Evolutionary conservation across 176 grass and related monocot species (phyloP).

Genomic region (Poa pratensis): DNA sequence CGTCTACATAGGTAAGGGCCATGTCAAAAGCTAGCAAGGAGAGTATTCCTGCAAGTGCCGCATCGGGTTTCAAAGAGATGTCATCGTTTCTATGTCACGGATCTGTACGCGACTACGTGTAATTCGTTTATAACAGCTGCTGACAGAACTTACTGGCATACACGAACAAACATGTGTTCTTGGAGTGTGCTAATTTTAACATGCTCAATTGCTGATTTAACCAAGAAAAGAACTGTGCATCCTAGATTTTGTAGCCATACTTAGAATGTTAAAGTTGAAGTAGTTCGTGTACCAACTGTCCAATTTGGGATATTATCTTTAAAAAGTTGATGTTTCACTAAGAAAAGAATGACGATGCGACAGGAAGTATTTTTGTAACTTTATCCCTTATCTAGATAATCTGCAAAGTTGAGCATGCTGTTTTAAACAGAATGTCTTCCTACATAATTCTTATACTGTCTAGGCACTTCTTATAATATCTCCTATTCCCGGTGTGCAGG

Average conservation of each 20-base stretch:
- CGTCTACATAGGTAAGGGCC: neutral
- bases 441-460: neutral
- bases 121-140: neutral
- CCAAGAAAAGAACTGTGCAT: neutral
- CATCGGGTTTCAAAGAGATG: neutral
- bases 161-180: neutral
- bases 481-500: neutral
- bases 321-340: constrained; percentile 17
- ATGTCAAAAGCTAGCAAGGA: constrained; percentile 17
- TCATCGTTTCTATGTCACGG: neutral
- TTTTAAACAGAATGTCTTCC: neutral
- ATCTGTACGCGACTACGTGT: neutral
- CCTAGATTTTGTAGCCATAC: neutral
- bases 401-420: neutral
- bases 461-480: neutral
- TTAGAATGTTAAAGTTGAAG: neutral
- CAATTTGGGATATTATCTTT: constrained; percentile 5
- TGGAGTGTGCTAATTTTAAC: neutral
- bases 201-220: neutral
- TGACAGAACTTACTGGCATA: neutral
- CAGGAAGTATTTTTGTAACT: neutral
- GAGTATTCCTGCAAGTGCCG: neutral
- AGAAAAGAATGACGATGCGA: neutral
- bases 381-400: neutral
- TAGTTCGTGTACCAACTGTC: neutral